Percentiles rank a stretch among this genome's conserved stretches.
These are phyloP conservation scores for Ceratobasidium sp. DNA, from an alignment of 1,284 basidiomycete species.

Conservation along the genomic window DNA sequence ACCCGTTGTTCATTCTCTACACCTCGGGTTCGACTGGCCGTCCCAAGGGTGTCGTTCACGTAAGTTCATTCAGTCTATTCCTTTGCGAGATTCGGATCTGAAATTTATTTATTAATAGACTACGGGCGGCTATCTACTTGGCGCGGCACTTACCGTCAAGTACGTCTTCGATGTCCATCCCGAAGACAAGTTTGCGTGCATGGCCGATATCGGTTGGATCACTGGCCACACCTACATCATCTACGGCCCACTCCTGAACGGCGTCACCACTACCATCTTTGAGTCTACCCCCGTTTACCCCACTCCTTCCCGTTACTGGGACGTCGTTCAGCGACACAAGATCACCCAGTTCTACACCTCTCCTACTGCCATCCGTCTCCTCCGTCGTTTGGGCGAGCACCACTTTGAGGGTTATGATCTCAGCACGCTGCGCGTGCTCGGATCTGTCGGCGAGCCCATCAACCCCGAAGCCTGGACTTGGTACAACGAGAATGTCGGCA, in stretches of 20 bases:
- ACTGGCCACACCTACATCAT: conserved; percentile 98
- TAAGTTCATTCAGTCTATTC: conserved; percentile 1
- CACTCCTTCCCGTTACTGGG: conserved; percentile 95
- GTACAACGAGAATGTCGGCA: conserved; percentile 96
- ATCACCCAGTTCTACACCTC: conserved; percentile 95
- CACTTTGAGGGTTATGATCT: conserved; percentile 89
- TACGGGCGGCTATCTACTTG: conserved; percentile 72
- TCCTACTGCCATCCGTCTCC: conserved; percentile 90
- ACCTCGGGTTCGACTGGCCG: conserved; percentile 96
- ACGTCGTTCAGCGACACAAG: conserved; percentile 91
- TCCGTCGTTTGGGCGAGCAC: conserved; percentile 87
- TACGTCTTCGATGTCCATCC: conserved; percentile 97
- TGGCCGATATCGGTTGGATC: conserved; percentile 99
- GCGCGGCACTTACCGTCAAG: conserved; percentile 91
- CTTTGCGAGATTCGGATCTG: background rate
- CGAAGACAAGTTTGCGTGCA: conserved; percentile 92
- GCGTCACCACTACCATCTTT: conserved; percentile 63
- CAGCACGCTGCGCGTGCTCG: conserved; percentile 83
- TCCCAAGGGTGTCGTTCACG: conserved; percentile 97
- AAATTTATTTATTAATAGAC: conserved; percentile 38
- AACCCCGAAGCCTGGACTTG: conserved; percentile 99
- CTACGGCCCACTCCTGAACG: conserved; percentile 80
- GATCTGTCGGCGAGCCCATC: conserved; percentile 96
- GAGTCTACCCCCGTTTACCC: conserved; percentile 98
- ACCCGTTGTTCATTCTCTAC: conserved; percentile 98